Base-by-base conservation (phyloP, 78 protist species). In the Dictyostelium intermedium region DNA sequence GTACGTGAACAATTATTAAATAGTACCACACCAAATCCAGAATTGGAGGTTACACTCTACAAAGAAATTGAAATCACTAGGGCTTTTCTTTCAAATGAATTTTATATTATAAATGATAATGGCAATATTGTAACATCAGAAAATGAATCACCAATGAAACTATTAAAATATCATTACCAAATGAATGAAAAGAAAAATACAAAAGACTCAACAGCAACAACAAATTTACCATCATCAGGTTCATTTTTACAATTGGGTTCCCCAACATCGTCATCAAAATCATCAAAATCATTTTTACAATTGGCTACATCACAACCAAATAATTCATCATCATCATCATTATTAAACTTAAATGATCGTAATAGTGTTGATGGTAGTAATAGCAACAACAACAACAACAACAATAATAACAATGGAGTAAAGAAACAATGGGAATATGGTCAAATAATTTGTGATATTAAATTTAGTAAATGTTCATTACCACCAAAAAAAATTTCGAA, bases 381-480 rank as follows among this genome's bases (percentile, higher is more conserved):
- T 69, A 25, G n/a, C n/a, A n/a, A n/a, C n/a, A n/a, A n/a, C n/a
- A n/a, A n/a, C n/a, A n/a, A n/a, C n/a, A n/a, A n/a, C n/a, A n/a
- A n/a, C n/a, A n/a, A n/a, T n/a, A n/a, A 66, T 27, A 14, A 27
- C 27, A 25, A 25, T 11, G 34, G 34, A 11, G 27, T 66, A 9
- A 79, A 79, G 8, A 82, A 60, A 82, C 83, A 56, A 39, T 89
- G 94, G 94, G 94, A 89, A 9, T 89, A 89, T 80, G 94, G 83
- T 32, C 94, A 89, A 80, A 2, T 89, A 14, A 27, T 80, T 16
- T 30, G 82, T 61, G 94, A 89, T 70, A 41, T 89, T 20, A 89
- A 89, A 32, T 39, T 89, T 9, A 37, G 23, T 13, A 60, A 35
- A 45, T 79, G 83, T 11, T 56, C 86, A 82, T 69, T 87, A 41